These are phyloP conservation scores for Trichoderma atrobrunneum DNA, from an alignment of 2,329 filamentous ascomycete species.

Conservation along the genomic window DNA sequence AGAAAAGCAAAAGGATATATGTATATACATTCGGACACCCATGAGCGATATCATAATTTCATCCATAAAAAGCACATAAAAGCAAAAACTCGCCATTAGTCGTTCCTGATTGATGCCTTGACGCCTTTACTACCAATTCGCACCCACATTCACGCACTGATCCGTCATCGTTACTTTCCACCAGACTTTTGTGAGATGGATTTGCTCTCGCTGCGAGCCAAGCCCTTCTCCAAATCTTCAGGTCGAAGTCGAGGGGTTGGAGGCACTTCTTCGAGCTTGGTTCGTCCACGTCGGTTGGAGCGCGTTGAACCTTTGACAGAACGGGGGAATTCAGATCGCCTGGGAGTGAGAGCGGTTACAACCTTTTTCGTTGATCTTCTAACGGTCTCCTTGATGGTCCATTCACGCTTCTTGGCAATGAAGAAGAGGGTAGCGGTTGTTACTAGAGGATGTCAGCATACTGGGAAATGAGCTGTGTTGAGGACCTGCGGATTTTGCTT, in stretches of 20 bases:
- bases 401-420: slow-evolving; percentile 79
- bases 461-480: neutral
- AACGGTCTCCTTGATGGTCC: slow-evolving; percentile 72
- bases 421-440: slow-evolving; percentile 68
- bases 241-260: slow-evolving; percentile 55
- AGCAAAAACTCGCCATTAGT: slow-evolving; percentile 1
- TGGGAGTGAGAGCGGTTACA: slow-evolving; percentile 59
- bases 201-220: slow-evolving; percentile 39
- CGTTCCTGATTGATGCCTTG: neutral
- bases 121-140: neutral
- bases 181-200: slow-evolving; percentile 28
- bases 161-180: neutral
- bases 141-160: neutral
- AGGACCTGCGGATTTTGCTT: slow-evolving; percentile 31
- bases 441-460: slow-evolving; percentile 43
- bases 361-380: slow-evolving; percentile 65
- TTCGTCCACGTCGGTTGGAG: slow-evolving; percentile 36
- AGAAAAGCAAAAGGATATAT: slow-evolving; percentile 12
- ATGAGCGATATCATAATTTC: slow-evolving; percentile 19
- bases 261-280: slow-evolving; percentile 55
- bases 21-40: slow-evolving; percentile 16
- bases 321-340: slow-evolving; percentile 58
- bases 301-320: slow-evolving; percentile 48
- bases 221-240: slow-evolving; percentile 60
- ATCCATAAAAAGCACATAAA: neutral